Evolutionary conservation across 441 rosid species (phyloP).

Genomic region (Hura crepitans): DNA sequence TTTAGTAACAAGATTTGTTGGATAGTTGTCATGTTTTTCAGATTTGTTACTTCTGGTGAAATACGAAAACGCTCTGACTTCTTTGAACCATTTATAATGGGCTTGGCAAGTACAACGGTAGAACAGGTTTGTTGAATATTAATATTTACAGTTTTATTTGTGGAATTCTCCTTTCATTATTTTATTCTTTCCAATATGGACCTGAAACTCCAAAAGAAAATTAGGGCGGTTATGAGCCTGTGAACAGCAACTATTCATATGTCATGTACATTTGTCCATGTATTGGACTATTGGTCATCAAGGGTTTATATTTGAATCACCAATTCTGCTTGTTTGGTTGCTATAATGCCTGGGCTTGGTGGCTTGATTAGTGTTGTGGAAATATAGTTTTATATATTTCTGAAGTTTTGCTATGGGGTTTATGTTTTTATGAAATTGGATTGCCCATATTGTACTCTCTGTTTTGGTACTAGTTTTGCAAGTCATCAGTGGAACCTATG

Average conservation of each 20-base stretch:
- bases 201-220: neutral
- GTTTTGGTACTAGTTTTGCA: constrained; percentile 73
- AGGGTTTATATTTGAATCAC: neutral
- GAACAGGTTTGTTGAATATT: constrained; percentile 65
- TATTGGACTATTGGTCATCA: neutral
- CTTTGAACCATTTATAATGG: constrained; percentile 83
- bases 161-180: neutral
- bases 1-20: constrained; percentile 44
- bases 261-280: neutral
- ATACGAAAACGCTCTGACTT: constrained; percentile 79
- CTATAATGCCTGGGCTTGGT: neutral
- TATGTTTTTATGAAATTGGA: neutral
- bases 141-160: neutral
- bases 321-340: neutral
- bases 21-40: constrained; percentile 98
- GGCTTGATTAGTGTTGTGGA: neutral
- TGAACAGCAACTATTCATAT: neutral
- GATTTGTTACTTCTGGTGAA: constrained; percentile 95
- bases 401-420: neutral
- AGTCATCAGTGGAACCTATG: constrained; percentile 97
- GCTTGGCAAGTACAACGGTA: constrained; percentile 73
- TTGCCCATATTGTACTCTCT: constrained; percentile 8
- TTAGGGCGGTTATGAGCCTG: neutral
- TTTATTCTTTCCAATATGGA: neutral
- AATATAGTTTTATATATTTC: neutral